These are phyloP conservation scores for Xylaria digitata DNA, from an alignment of 2,329 filamentous ascomycete species.

Conservation along the genomic window DNA sequence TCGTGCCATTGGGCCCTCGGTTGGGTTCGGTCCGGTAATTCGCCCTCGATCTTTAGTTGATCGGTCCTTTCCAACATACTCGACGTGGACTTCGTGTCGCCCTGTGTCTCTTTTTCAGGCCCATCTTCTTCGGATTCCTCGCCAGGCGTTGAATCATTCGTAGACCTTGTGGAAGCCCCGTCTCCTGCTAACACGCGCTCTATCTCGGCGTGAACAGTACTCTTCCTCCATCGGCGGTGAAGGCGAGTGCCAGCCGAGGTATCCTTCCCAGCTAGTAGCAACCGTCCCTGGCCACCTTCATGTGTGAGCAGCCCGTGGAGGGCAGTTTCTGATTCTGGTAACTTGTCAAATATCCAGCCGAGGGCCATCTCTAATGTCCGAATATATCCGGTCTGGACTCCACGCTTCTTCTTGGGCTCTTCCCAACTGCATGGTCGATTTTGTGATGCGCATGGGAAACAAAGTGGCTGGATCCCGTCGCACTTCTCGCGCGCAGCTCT, in stretches of 20 bases:
- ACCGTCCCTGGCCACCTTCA: conserved; percentile 55
- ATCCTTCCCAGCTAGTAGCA: conserved; percentile 64
- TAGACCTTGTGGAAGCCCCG: conserved; percentile 48
- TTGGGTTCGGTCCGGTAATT: conserved; percentile 13
- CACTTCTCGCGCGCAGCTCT: conserved; percentile 76
- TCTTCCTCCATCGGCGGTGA: conserved; percentile 72
- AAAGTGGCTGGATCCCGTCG: conserved; percentile 74
- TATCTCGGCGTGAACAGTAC: conserved; percentile 70
- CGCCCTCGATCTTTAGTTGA: conserved; percentile 12
- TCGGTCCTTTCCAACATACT: neutral
- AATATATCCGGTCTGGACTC: conserved; percentile 83
- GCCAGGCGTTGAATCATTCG: conserved; percentile 48
- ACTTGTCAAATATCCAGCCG: conserved; percentile 72
- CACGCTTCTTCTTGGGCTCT: conserved; percentile 78
- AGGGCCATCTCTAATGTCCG: conserved; percentile 76
- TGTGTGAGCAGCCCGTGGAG: conserved; percentile 66
- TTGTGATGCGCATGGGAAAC: conserved; percentile 73
- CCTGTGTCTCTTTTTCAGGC: conserved; percentile 43
- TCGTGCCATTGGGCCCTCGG: conserved; percentile 7
- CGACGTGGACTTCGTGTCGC: conserved; percentile 15
- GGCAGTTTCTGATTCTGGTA: conserved; percentile 68
- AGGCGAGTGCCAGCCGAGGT: conserved; percentile 62
- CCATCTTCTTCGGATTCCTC: conserved; percentile 47
- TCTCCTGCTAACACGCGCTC: conserved; percentile 68
- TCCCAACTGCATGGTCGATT: conserved; percentile 77